These are phyloP conservation scores for Adansonia rubrostipa DNA, from an alignment of 441 rosid genomes.

Conservation along the genomic window DNA sequence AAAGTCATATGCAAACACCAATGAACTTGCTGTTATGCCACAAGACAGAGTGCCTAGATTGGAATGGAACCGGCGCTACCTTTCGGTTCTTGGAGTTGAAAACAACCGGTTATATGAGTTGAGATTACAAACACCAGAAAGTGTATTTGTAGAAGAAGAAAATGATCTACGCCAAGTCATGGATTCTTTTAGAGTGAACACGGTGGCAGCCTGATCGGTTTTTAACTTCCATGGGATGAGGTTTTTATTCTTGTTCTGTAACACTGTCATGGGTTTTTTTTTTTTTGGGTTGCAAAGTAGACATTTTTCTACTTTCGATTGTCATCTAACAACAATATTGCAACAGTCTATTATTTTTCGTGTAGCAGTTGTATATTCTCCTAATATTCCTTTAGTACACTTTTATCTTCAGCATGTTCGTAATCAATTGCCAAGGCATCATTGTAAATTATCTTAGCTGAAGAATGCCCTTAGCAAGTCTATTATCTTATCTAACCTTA, in stretches of 20 bases:
- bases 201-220: slow-evolving; percentile 47
- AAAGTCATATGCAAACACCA: slow-evolving; percentile 81
- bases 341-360: neutral
- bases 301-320: neutral
- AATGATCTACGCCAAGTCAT: slow-evolving; percentile 77
- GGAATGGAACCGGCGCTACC: slow-evolving; percentile 89
- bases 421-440: neutral
- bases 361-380: neutral
- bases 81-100: slow-evolving; percentile 91
- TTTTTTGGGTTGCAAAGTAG: neutral
- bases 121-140: slow-evolving; percentile 88
- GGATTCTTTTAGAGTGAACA: slow-evolving; percentile 88
- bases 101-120: slow-evolving; percentile 77
- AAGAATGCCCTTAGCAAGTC: neutral
- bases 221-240: neutral
- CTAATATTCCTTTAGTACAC: neutral
- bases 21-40: slow-evolving; percentile 95
- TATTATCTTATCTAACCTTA: neutral
- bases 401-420: neutral
- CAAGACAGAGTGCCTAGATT: slow-evolving; percentile 70
- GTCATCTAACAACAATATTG: neutral
- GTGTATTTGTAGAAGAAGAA: slow-evolving; percentile 80
- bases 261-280: no score
- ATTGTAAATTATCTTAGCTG: neutral
- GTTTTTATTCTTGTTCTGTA: neutral